Evolutionary conservation across 169 alveolate genomes (phyloP), one percentile per base, ranked within the genome.

Genomic region (Cryptosporidium meleagridis): DNA sequence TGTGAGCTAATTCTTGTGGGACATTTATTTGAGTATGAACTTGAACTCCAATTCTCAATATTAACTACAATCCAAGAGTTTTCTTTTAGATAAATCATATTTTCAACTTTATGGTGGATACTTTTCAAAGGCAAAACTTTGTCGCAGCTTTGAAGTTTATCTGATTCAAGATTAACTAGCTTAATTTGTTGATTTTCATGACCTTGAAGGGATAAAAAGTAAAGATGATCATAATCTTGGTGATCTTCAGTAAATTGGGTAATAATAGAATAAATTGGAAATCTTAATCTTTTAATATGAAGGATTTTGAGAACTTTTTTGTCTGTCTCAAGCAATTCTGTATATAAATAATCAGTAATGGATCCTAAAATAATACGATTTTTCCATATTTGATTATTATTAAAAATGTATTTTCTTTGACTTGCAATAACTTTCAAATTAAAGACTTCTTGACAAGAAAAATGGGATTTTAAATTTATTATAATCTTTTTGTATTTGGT

Each of bases 201-300:
- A 58, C 31, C 29, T 33, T 55, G 29, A 9, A 65, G 68, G 6
- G 33, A 69, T 6, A 51, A 37, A 37, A 33, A 53, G 62, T 29
- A 21, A 59, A 26, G 18, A 52, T 29, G 26, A 73, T 73, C 55
- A 48, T 73, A 7, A 23, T 52, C 45, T 51, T 35, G 37, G 51
- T 33, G 26, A 1, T 21, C 23, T 55, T 65, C 72, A 33, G 7
- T 33, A 14, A 73, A n/a, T 35, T 58, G 70, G 44, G 86, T 31
- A 5, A 53, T 52, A 23, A 55, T 73, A n/a, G 86, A 73, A 58
- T 18, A 73, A 12, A n/a, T 39, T 12, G 86, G 86, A 18, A 73
- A 29, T 3, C 10, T n/a, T 23, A 73, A 29, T 73, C 37, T 35
- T 73, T 26, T 73, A 18, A 55, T 31, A 12, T 53, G 44, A 5